phyloP scores from a whole-genome alignment of 495 filamentous ascomycete species.

The Cercophora samala region DNA sequence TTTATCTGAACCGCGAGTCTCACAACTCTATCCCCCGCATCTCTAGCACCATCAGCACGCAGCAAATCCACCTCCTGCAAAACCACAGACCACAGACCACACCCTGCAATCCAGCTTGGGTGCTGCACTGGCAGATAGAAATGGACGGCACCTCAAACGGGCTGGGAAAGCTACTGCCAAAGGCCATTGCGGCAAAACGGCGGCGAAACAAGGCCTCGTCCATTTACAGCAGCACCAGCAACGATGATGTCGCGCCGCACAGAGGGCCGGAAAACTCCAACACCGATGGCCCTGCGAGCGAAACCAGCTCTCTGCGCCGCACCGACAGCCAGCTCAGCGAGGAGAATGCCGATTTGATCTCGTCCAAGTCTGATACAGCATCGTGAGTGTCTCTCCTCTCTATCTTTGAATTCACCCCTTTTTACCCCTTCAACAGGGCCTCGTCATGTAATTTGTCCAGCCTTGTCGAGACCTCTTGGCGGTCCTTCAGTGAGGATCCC shows the following conservation, averaged over 20 bases:
- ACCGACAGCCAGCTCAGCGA: constrained; percentile 22
- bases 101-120: background rate
- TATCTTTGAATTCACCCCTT: background rate
- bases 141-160: constrained; percentile 39
- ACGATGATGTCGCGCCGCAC: constrained; percentile 26
- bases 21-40: background rate
- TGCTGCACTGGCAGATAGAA: background rate
- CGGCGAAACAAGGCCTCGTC: constrained; percentile 40
- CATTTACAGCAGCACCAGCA: constrained; percentile 25
- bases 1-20: background rate
- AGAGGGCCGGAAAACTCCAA: constrained; percentile 23
- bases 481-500: background rate
- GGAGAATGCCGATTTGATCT: constrained; percentile 17
- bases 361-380: constrained; percentile 13
- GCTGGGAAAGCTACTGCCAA: constrained; percentile 49
- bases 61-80: background rate
- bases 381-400: background rate
- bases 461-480: constrained; percentile 3
- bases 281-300: background rate
- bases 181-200: constrained; percentile 41
- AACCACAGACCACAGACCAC: background rate
- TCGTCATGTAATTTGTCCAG: constrained; percentile 5
- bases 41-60: background rate
- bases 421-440: background rate
- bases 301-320: constrained; percentile 1